Percentiles rank a stretch among this genome's conserved stretches.
These are phyloP conservation scores for Penicillium waksmanii DNA, from an alignment of 495 filamentous ascomycete genomes.

Conservation along the genomic window DNA sequence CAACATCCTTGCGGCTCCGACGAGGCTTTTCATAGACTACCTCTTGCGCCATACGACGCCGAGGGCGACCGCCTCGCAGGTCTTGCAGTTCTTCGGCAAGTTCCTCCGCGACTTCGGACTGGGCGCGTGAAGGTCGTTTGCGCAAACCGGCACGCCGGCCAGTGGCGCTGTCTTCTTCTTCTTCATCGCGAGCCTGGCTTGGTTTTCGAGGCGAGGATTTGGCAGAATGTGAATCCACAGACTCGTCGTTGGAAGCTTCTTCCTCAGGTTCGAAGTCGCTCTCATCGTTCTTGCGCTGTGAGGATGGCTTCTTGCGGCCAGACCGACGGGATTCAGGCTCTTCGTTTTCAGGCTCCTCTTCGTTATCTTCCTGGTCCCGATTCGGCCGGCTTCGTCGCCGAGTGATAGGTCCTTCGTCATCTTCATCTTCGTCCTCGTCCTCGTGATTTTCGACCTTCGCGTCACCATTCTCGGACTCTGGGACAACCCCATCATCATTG, in stretches of 20 bases:
- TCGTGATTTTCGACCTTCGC: constrained; percentile 31
- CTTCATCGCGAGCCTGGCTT: constrained; percentile 22
- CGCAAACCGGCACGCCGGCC: constrained; percentile 56
- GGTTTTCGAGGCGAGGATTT: constrained; percentile 26
- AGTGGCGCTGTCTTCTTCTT: constrained; percentile 53
- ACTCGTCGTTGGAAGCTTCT: constrained; percentile 61
- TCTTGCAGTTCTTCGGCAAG: constrained; percentile 78
- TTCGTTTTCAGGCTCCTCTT: constrained; percentile 31
- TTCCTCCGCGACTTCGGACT: constrained; percentile 68
- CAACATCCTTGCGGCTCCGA: constrained; percentile 61
- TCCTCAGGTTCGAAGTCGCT: constrained; percentile 87
- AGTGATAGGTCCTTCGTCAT: constrained; percentile 65
- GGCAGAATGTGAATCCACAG: constrained; percentile 60
- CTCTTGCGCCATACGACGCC: constrained; percentile 55
- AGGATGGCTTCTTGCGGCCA: constrained; percentile 51
- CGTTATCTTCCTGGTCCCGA: constrained; percentile 36
- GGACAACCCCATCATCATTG: constrained; percentile 50
- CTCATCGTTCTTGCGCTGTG: constrained; percentile 67
- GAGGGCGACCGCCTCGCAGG: constrained; percentile 58
- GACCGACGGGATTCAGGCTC: constrained; percentile 51
- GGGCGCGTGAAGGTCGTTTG: constrained; percentile 52
- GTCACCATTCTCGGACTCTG: constrained; percentile 55
- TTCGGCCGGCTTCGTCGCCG: constrained; percentile 52
- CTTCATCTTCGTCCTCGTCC: constrained; percentile 65
- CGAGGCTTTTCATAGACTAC: constrained; percentile 62